Evolutionary conservation across 495 filamentous ascomycete species (phyloP).

Genomic region (Chaetomium fimeti): DNA sequence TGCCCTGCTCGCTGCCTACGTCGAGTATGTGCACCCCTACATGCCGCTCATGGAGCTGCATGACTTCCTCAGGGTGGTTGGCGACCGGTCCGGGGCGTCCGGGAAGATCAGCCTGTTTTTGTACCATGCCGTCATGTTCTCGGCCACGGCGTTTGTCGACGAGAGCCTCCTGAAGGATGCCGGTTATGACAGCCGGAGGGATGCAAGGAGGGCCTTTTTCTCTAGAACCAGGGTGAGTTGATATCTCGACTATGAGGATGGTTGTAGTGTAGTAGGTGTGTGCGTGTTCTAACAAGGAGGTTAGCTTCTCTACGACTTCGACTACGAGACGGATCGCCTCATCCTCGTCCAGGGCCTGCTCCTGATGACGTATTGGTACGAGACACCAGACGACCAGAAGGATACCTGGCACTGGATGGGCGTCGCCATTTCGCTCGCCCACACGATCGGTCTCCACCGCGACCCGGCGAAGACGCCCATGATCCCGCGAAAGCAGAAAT

Average conservation of each 20-base stretch:
- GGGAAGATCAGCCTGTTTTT: slow-evolving; percentile 72
- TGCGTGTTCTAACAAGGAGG: slow-evolving; percentile 28
- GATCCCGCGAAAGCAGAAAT: slow-evolving; percentile 63
- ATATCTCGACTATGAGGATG: neutral
- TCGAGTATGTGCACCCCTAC: slow-evolving; percentile 83
- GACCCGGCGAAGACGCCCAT: slow-evolving; percentile 72
- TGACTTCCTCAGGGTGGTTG: slow-evolving; percentile 66
- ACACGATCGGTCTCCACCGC: slow-evolving; percentile 80
- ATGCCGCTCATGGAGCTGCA: slow-evolving; percentile 83
- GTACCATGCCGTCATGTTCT: slow-evolving; percentile 82
- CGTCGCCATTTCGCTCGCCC: slow-evolving; percentile 75
- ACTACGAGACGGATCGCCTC: slow-evolving; percentile 79
- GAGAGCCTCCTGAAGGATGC: slow-evolving; percentile 64
- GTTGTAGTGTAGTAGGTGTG: neutral
- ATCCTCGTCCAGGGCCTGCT: slow-evolving; percentile 79
- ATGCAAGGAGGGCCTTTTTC: slow-evolving; percentile 76
- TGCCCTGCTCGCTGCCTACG: slow-evolving; percentile 69
- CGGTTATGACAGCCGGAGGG: slow-evolving; percentile 68
- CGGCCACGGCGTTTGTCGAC: slow-evolving; percentile 73
- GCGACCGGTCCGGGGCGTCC: slow-evolving; percentile 60
- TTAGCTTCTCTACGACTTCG: slow-evolving; percentile 72
- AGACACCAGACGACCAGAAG: slow-evolving; percentile 84
- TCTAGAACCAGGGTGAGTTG: slow-evolving; percentile 68
- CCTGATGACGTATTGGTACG: slow-evolving; percentile 89
- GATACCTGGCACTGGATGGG: slow-evolving; percentile 95